These are phyloP conservation scores for Phaseolus lunatus DNA, from an alignment of 306 rosid species.

Conservation along the genomic window DNA sequence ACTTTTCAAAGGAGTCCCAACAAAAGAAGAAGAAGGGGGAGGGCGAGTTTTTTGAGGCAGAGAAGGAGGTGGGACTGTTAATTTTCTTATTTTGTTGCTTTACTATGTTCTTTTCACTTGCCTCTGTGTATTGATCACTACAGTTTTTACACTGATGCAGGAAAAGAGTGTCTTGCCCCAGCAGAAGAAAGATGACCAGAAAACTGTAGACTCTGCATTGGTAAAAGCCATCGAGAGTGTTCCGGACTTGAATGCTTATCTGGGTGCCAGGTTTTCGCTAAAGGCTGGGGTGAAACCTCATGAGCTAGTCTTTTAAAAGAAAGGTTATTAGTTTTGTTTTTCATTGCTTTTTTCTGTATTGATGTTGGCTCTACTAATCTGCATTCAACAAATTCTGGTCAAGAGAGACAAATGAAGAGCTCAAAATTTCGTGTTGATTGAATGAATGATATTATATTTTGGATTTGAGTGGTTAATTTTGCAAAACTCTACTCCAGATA, in stretches of 20 bases:
- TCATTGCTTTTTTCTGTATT: not conserved
- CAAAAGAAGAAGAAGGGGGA: conserved; percentile 68
- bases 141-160: conserved; percentile 38
- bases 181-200: conserved; percentile 84
- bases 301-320: conserved; percentile 45
- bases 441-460: no score
- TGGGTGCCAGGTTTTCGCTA: conserved; percentile 68
- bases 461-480: no score
- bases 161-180: conserved; percentile 75
- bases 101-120: not conserved
- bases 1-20: conserved; percentile 60
- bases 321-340: not conserved
- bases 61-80: conserved; percentile 60
- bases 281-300: conserved; percentile 49
- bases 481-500: no score
- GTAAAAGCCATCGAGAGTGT: conserved; percentile 69
- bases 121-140: not conserved
- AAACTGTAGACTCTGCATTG: conserved; percentile 63
- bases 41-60: conserved; percentile 69
- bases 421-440: not conserved
- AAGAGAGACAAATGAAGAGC: conserved; percentile 23
- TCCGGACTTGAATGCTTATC: conserved; percentile 76
- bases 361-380: not conserved
- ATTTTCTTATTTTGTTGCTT: not conserved
- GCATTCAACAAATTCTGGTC: not conserved